A percentile compares a stretch with the other conserved stretches of the same genome.
phyloP scores from a whole-genome alignment of 169 alveolate genomes.

The Plasmodium inui region DNA sequence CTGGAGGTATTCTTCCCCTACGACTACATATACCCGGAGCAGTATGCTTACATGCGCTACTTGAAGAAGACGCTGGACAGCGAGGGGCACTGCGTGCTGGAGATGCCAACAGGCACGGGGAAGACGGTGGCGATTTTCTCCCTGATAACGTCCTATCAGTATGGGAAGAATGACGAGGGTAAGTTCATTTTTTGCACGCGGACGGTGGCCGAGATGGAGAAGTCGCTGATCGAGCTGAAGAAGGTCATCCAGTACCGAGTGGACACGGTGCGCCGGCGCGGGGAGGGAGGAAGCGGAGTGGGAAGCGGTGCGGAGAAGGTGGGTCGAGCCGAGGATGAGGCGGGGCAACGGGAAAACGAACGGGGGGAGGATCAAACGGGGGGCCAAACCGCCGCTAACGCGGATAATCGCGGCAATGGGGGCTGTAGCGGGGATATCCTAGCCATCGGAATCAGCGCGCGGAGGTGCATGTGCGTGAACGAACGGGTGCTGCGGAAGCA shows the following conservation, averaged over 20 bases:
- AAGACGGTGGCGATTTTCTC: constrained; percentile 97
- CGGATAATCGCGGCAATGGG: too few species aligned
- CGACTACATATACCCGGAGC: constrained; percentile 95
- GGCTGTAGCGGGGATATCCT: neutral
- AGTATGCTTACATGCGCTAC: constrained; percentile 93
- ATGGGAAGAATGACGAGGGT: constrained; percentile 88
- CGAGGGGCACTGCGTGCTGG: constrained; percentile 97
- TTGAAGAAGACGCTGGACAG: constrained; percentile 91
- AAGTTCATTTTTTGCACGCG: constrained; percentile 94
- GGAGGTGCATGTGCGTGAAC: constrained; percentile 73
- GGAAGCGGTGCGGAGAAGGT: constrained; percentile 9
- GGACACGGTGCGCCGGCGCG: constrained; percentile 1
- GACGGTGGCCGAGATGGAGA: constrained; percentile 99
- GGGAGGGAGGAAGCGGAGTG: constrained; percentile 77
- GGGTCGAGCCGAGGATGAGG: neutral
- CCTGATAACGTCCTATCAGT: constrained; percentile 92
- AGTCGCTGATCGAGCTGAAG: constrained; percentile 95
- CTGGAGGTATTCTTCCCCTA: constrained; percentile 96
- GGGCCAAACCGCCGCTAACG: neutral
- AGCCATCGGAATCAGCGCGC: constrained; percentile 39
- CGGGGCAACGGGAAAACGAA: neutral
- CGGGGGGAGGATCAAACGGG: neutral
- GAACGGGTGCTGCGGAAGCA: constrained; percentile 49
- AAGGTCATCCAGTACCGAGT: constrained; percentile 89
- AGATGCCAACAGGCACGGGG: constrained; percentile 99